phyloP scores from a whole-genome alignment of 2,329 filamentous ascomycete genomes.

The Ramularia collo-cygni region DNA sequence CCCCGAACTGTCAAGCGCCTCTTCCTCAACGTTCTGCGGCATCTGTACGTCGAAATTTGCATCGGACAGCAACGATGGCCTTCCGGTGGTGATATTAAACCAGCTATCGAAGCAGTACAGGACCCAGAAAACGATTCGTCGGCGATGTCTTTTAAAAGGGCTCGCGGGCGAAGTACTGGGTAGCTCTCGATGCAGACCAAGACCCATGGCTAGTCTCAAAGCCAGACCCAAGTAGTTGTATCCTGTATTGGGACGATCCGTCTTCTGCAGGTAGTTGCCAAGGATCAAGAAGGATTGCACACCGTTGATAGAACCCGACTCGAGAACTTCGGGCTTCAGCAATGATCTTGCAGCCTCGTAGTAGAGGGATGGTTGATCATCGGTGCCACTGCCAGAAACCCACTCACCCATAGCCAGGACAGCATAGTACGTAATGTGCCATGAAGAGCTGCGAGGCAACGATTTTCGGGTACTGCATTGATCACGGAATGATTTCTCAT shows the following conservation, averaged over 20 bases:
- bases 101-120: constrained; percentile 29
- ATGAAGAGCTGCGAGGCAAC: constrained; percentile 3
- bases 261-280: constrained; percentile 47
- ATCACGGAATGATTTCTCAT: constrained; percentile 9
- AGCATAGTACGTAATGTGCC: constrained; percentile 12
- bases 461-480: constrained; percentile 34
- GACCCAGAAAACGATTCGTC: constrained; percentile 20
- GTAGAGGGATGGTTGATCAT: constrained; percentile 6
- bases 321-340: constrained; percentile 42
- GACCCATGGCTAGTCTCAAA: constrained; percentile 43
- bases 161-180: constrained; percentile 9
- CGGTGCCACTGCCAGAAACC: constrained; percentile 4
- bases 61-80: constrained; percentile 20
- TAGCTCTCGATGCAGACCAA: constrained; percentile 46
- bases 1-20: not conserved
- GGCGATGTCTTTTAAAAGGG: constrained; percentile 6
- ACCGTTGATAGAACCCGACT: constrained; percentile 28
- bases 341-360: constrained; percentile 29
- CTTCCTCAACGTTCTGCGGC: constrained; percentile 12
- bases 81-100: constrained; percentile 27
- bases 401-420: constrained; percentile 15
- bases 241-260: constrained; percentile 46
- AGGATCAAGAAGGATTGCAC: constrained; percentile 16
- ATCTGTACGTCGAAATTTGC: constrained; percentile 10
- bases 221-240: constrained; percentile 49